Percentiles rank a stretch among this genome's conserved stretches.
phyloP scores from a whole-genome alignment of 169 alveolate species.

The Cryptosporidium baileyi region DNA sequence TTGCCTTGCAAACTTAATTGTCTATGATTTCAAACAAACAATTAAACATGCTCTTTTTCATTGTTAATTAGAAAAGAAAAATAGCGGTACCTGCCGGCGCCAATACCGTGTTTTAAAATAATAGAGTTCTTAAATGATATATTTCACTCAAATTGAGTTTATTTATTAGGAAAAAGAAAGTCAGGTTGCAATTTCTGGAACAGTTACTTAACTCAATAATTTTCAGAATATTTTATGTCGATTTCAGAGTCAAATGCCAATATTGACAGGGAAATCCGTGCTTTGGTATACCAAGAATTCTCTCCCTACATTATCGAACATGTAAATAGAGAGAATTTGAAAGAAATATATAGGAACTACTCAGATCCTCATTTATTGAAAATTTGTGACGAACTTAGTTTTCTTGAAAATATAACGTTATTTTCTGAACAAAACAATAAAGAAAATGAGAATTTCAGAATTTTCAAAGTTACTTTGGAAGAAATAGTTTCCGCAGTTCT shows the following conservation, averaged over 20 bases:
- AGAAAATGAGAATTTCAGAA: neutral
- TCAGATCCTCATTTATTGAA: slow-evolving; percentile 49
- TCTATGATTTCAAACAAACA: too few species aligned
- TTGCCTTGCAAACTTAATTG: too few species aligned
- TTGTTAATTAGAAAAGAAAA: too few species aligned
- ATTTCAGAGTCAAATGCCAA: slow-evolving; percentile 11
- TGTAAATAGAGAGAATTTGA: slow-evolving; percentile 3
- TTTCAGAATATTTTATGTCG: slow-evolving; percentile 15
- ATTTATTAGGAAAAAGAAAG: too few species aligned
- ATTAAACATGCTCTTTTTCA: too few species aligned
- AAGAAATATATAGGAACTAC: slow-evolving; percentile 23
- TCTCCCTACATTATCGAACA: slow-evolving; percentile 10
- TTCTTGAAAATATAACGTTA: neutral
- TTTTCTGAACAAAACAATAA: neutral
- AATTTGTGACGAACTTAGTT: neutral
- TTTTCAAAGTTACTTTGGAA: slow-evolving; percentile 44
- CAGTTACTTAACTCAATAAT: too few species aligned
- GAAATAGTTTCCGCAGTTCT: slow-evolving; percentile 33
- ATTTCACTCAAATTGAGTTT: too few species aligned
- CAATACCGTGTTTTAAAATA: too few species aligned
- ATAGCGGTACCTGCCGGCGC: too few species aligned
- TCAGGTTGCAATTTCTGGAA: too few species aligned
- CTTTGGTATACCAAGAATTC: slow-evolving; percentile 25
- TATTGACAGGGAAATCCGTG: slow-evolving; percentile 41
- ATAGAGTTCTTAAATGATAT: too few species aligned